phyloP scores from a whole-genome alignment of 768 basidiomycete species.

The Mycena haematopus region DNA sequence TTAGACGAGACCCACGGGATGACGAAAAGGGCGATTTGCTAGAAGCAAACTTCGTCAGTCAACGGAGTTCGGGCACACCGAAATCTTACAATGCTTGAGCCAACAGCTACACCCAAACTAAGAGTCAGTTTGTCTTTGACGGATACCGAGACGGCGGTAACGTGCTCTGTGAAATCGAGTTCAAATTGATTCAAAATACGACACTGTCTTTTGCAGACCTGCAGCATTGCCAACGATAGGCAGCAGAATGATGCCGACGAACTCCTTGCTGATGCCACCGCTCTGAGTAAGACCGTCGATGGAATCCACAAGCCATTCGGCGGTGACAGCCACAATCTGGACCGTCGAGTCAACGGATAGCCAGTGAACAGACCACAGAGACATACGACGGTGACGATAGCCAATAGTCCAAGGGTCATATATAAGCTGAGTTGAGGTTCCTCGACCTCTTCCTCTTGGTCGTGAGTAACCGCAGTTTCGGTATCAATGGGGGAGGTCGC shows the following conservation, averaged over 20 bases:
- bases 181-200: neutral
- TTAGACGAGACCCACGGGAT: slow-evolving; percentile 65
- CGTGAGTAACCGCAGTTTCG: slow-evolving; percentile 23
- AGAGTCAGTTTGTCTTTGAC: slow-evolving; percentile 90
- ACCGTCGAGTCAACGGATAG: slow-evolving; percentile 32
- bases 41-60: slow-evolving; percentile 12
- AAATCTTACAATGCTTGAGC: slow-evolving; percentile 74
- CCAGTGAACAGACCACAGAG: slow-evolving; percentile 28
- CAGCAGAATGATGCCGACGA: slow-evolving; percentile 83
- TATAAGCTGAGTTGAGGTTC: slow-evolving; percentile 60
- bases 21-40: slow-evolving; percentile 88
- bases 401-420: slow-evolving; percentile 61
- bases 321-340: slow-evolving; percentile 67
- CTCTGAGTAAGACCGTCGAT: slow-evolving; percentile 73
- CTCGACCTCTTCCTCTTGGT: slow-evolving; percentile 50
- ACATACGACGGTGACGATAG: slow-evolving; percentile 69
- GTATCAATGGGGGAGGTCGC: slow-evolving; percentile 5
- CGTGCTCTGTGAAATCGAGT: slow-evolving; percentile 63
- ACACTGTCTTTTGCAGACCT: slow-evolving; percentile 41
- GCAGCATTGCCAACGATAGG: slow-evolving; percentile 94
- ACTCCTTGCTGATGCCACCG: slow-evolving; percentile 73
- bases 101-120: slow-evolving; percentile 88
- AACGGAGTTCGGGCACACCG: neutral
- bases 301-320: slow-evolving; percentile 80
- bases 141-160: slow-evolving; percentile 90